phyloP scores from a whole-genome alignment of 2,329 filamentous ascomycete species.

The Ceratocystis albifundus region DNA sequence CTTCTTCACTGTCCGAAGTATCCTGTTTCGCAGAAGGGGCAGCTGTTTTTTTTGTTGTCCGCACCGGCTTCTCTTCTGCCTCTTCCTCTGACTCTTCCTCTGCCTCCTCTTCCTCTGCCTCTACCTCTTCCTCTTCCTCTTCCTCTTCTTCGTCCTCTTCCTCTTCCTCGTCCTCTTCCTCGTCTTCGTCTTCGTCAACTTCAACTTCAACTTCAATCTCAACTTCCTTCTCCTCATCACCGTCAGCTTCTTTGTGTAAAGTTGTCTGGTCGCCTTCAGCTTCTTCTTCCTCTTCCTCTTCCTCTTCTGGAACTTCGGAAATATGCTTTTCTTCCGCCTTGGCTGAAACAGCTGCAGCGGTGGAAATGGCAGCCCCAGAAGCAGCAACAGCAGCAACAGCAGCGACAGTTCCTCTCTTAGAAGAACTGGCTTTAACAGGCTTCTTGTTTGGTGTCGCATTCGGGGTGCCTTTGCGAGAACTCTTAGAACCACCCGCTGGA shows the following conservation, averaged over 20 bases:
- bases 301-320: slow-evolving; percentile 14
- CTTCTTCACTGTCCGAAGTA: not conserved
- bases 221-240: slow-evolving; percentile 12
- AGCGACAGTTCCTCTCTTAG: slow-evolving; percentile 18
- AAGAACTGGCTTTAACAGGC: slow-evolving; percentile 4
- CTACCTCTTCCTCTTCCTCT: slow-evolving; percentile 23
- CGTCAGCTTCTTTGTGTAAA: slow-evolving; percentile 39
- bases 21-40: not conserved
- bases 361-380: slow-evolving; percentile 1
- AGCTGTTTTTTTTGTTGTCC: too few relatives aligned
- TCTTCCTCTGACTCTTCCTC: slow-evolving; percentile 18
- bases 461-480: slow-evolving; percentile 59
- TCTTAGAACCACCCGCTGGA: slow-evolving; percentile 30
- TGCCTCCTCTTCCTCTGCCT: slow-evolving; percentile 30
- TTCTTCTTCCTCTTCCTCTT: slow-evolving; percentile 18
- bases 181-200: slow-evolving; percentile 11
- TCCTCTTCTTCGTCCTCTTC: slow-evolving; percentile 10
- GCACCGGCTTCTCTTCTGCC: slow-evolving; percentile 8
- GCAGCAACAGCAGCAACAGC: slow-evolving; percentile 8
- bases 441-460: slow-evolving; percentile 39
- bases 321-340: slow-evolving; percentile 4
- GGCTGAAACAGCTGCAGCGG: not conserved
- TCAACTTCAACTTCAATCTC: slow-evolving; percentile 12
- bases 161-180: slow-evolving; percentile 4
- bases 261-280: slow-evolving; percentile 38